These are phyloP conservation scores for Pseudogymnoascus sp. DNA, from an alignment of 2,329 filamentous ascomycete species.

Conservation along the genomic window DNA sequence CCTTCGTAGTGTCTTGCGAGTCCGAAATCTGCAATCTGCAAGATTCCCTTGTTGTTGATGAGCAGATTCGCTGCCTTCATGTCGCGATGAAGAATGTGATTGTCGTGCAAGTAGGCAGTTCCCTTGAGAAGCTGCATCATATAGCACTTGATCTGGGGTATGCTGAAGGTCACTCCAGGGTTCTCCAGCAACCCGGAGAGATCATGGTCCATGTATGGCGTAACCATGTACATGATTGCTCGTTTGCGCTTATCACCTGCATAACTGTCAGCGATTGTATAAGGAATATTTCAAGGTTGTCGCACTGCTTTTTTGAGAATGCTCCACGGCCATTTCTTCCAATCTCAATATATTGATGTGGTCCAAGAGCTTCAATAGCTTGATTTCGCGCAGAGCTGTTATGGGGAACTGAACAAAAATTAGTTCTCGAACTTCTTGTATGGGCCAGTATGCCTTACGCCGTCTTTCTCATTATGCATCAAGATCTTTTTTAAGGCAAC, in stretches of 20 bases:
- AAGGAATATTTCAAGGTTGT: constrained; percentile 7
- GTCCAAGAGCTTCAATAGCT: constrained; percentile 89
- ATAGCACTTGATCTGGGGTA: constrained; percentile 96
- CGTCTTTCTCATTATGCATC: constrained; percentile 99
- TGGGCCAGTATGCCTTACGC: constrained; percentile 46
- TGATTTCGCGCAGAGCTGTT: constrained; percentile 93
- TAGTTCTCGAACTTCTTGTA: constrained; percentile 14
- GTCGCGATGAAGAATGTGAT: constrained; percentile 85
- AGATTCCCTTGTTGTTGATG: constrained; percentile 86
- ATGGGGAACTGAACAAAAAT: constrained; percentile 69
- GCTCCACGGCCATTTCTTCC: constrained; percentile 95
- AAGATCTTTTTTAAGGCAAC: constrained; percentile 97
- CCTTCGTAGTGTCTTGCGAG: constrained; percentile 91
- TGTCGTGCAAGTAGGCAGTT: constrained; percentile 82
- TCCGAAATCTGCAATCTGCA: constrained; percentile 97
- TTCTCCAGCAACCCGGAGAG: constrained; percentile 96
- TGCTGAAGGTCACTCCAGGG: constrained; percentile 77
- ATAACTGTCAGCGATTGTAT: constrained; percentile 24
- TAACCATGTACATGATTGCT: constrained; percentile 96
- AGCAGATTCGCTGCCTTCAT: constrained; percentile 98
- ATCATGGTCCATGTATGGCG: constrained; percentile 98
- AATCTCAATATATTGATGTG: constrained; percentile 82
- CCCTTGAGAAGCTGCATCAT: constrained; percentile 89
- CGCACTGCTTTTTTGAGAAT: constrained; percentile 36
- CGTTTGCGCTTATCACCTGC: constrained; percentile 70